Evolutionary conservation across 306 rosid genomes (phyloP).

Genomic region (Prosopis cineraria): DNA sequence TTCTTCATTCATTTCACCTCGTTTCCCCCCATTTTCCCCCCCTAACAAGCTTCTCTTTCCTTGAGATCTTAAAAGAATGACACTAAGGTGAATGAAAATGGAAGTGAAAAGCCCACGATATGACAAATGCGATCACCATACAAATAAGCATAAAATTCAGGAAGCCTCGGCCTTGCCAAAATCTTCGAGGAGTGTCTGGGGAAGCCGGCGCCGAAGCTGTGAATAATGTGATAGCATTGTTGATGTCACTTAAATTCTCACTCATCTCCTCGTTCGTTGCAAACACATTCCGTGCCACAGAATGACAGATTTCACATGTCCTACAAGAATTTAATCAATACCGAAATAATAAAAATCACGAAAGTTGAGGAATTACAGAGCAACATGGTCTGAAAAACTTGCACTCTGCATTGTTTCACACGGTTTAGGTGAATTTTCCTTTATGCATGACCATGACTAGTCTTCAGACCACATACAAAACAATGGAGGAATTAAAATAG

Average conservation of each 20-base stretch:
- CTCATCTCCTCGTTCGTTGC: conserved; percentile 61
- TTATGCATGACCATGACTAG: not conserved
- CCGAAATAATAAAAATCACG: not conserved
- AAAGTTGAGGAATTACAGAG: conserved; percentile 4
- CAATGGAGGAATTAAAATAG: conserved; percentile 5
- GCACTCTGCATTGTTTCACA: not conserved
- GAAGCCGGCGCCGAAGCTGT: conserved; percentile 48
- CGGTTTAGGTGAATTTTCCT: conserved; percentile 5
- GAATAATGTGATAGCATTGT: conserved; percentile 46
- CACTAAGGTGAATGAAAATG: conserved; percentile 63
- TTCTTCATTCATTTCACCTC: not conserved
- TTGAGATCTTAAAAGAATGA: conserved; percentile 7
- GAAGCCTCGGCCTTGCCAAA: conserved; percentile 96
- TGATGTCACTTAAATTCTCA: conserved; percentile 56
- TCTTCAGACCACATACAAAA: conserved; percentile 17
- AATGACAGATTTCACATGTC: conserved; percentile 94
- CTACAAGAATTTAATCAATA: conserved; percentile 46
- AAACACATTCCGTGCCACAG: conserved; percentile 72
- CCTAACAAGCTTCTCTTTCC: conserved; percentile 11
- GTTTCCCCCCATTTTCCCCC: not conserved
- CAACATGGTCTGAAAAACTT: not conserved
- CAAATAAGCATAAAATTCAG: conserved; percentile 90
- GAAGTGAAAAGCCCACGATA: conserved; percentile 96
- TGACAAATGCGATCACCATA: conserved; percentile 92
- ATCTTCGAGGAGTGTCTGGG: conserved; percentile 67